Evolutionary conservation across 73 alveolate genomes (phyloP), one percentile per base, ranked within the genome.

Genomic region (Symbiodinium pilosum): DNA sequence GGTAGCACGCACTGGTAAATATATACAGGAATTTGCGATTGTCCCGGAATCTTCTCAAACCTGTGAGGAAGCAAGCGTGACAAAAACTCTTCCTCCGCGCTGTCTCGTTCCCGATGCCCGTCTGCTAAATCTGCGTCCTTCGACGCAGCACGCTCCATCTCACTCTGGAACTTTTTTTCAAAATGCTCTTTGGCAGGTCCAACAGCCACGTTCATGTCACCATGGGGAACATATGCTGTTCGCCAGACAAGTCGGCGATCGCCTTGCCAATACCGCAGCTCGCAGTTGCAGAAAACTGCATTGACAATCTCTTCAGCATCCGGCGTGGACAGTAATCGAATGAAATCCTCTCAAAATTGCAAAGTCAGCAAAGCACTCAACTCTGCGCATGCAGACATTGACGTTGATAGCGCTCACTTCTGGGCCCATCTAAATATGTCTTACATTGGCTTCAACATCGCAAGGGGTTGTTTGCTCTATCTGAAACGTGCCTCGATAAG

Each of bases 281-380:
- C 81, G 40, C 97, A 91, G 41, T 85, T 85, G 54, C 89, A 91
- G 51, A 91, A 91, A 39, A 69, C 97, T 24, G 97, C 97, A 18
- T 85, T 85, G 77, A 91, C 81, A 38, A 91, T 91, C 97, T 91
- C 97, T 36, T 91, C 97, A 11, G 97, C 97, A 42, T 91, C 97
- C 12, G 97, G 97, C 54, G 97, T 91, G 26, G 89, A 38, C 39
- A 91, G 54, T 36, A 91, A 54, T 24, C 30, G 77, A 36, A 91
- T 71, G 81, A 91, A 91, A 44, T 91, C 97, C 97, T 91, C 81
- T 12, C 42, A 42, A 1, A 0, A n/a, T n/a, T n/a, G n/a, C n/a
- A n/a, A n/a, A n/a, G n/a, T n/a, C n/a, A n/a, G n/a, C n/a, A n/a
- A n/a, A n/a, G n/a, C n/a, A n/a, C n/a, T n/a, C n/a, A n/a, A n/a